Percentiles rank a stretch among this genome's conserved stretches.
Conservation (phyloP, 2,329 filamentous ascomycete genomes). For the Stachybotrys chartarum region DNA sequence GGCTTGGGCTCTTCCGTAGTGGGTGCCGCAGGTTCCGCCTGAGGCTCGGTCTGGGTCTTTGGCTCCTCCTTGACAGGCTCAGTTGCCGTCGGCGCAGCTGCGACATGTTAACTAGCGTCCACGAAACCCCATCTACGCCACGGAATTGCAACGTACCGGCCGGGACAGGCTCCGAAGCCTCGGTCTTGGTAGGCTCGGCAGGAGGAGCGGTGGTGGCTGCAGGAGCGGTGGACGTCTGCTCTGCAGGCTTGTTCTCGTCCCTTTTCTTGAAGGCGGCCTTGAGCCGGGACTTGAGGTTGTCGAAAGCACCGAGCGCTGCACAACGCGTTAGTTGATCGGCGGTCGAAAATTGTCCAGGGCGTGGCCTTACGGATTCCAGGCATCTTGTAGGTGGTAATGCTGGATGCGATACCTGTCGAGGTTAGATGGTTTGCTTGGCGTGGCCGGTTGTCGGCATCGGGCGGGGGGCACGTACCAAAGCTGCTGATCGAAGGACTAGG, state of each 20-base stretch:
- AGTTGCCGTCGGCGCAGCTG: constrained; percentile 15
- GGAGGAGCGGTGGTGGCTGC: constrained; percentile 10
- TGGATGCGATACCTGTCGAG: background rate
- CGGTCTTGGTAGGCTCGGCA: constrained; percentile 27
- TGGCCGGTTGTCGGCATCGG: background rate
- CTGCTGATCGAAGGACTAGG: background rate
- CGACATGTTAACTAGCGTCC: constrained; percentile 6
- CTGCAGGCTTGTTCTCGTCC: constrained; percentile 20
- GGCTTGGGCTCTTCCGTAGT: constrained; percentile 17
- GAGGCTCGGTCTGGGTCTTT: constrained; percentile 16
- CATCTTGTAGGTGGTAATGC: constrained; percentile 28
- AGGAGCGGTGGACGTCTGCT: constrained; percentile 15
- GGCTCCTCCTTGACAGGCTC: constrained; percentile 18
- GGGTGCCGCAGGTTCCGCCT: constrained; percentile 10
- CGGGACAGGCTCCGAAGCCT: constrained; percentile 21
- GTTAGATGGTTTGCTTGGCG: too few relatives aligned
- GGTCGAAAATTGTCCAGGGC: background rate
- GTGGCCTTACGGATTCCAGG: constrained; percentile 41
- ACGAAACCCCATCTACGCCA: background rate
- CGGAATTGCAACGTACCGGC: constrained; percentile 16
- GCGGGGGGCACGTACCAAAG: background rate
- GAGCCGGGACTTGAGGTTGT: constrained; percentile 50
- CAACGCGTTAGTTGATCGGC: constrained; percentile 2
- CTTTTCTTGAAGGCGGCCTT: constrained; percentile 46
- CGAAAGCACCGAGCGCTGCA: constrained; percentile 41